Evolutionary conservation across 2,329 filamentous ascomycete genomes (phyloP).

Genomic region (Myriosclerotinia curreyana): DNA sequence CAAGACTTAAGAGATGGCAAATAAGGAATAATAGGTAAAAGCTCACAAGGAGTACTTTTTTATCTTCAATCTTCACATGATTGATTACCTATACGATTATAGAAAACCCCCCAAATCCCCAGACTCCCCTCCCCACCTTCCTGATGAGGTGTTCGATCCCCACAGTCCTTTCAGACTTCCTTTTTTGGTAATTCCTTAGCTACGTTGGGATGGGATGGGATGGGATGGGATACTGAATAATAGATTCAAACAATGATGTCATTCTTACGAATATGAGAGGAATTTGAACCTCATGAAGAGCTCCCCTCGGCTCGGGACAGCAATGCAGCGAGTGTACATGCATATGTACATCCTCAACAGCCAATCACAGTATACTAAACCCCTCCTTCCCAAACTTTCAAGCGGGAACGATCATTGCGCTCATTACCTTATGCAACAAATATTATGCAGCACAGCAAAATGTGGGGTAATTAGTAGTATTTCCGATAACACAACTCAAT

Average conservation of each 20-base stretch:
- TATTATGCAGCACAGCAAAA: conserved; percentile 3
- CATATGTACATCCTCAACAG: not conserved
- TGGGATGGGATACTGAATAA: not conserved
- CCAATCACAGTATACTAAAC: not conserved
- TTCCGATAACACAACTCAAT: conserved; percentile 1
- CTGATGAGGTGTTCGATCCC: not conserved
- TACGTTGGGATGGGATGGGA: not conserved
- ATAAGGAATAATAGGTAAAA: conserved; percentile 7
- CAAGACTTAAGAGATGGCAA: conserved; percentile 2
- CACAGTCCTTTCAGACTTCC: not conserved
- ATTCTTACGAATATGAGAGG: not conserved
- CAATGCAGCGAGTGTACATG: not conserved
- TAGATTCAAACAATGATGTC: too few relatives aligned
- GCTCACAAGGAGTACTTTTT: not conserved
- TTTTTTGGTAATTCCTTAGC: conserved; percentile 15
- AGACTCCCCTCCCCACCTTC: not conserved
- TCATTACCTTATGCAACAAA: too few relatives aligned
- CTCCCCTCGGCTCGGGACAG: not conserved
- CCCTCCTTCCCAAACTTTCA: conserved; percentile 1
- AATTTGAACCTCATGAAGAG: not conserved
- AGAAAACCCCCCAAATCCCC: too few relatives aligned
- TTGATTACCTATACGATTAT: too few relatives aligned
- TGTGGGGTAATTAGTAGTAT: conserved; percentile 9
- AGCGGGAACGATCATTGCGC: conserved; percentile 7
- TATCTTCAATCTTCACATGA: not conserved